These are phyloP conservation scores for Notholithocarpus densiflorus DNA, from an alignment of 306 rosid species.

Conservation along the genomic window DNA sequence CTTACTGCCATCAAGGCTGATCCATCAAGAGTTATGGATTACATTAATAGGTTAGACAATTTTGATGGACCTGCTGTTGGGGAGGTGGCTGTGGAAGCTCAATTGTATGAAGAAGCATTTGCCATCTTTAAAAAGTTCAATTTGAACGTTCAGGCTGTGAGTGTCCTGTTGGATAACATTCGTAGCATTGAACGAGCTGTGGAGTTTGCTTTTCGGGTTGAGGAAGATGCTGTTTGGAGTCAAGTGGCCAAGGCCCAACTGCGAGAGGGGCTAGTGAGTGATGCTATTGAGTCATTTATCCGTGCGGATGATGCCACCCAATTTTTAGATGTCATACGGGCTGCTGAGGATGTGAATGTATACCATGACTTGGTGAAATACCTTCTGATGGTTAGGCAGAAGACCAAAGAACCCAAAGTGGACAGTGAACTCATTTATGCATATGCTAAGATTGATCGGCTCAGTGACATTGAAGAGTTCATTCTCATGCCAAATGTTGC, in stretches of 20 bases:
- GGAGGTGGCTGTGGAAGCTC: conserved; percentile 95
- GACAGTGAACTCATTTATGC: conserved; percentile 96
- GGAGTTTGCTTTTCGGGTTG: conserved; percentile 93
- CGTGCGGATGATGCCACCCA: conserved; percentile 86
- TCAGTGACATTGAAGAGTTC: conserved; percentile 87
- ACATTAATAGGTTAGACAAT: conserved; percentile 86
- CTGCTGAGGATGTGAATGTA: conserved; percentile 72
- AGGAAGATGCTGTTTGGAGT: conserved; percentile 98
- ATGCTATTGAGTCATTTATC: conserved; percentile 93
- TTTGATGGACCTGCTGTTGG: conserved; percentile 99
- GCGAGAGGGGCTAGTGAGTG: conserved; percentile 84
- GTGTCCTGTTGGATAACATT: conserved; percentile 75
- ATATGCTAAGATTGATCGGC: conserved; percentile 90
- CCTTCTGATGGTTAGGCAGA: conserved; percentile 93
- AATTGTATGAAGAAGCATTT: conserved; percentile 86
- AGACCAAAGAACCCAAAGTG: conserved; percentile 85
- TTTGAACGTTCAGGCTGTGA: conserved; percentile 90
- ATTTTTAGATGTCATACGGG: conserved; percentile 86
- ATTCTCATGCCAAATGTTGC: conserved; percentile 97
- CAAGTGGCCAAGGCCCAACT: conserved; percentile 96
- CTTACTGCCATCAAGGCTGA: conserved; percentile 99
- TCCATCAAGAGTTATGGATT: conserved; percentile 98
- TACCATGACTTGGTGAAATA: conserved; percentile 87
- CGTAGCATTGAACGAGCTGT: conserved; percentile 83
- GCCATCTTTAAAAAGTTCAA: conserved; percentile 89